A percentile compares a stretch with the other conserved stretches of the same genome.
These are phyloP conservation scores for Fraxinus platypoda DNA, from an alignment of 305 asterid genomes.

Conservation along the genomic window DNA sequence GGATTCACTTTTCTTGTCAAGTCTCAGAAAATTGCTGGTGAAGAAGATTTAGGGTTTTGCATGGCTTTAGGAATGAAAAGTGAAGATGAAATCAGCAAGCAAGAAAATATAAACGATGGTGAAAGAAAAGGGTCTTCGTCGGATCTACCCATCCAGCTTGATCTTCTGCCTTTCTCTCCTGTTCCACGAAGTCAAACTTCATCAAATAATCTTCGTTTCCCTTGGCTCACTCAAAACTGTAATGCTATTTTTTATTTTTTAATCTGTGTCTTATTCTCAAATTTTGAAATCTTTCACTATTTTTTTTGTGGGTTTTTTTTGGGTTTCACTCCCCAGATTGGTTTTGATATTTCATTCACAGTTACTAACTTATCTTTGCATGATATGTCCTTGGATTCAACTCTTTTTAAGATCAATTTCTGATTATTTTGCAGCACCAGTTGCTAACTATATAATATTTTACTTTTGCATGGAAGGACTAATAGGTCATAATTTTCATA, in stretches of 20 bases:
- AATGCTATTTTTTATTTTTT: background rate
- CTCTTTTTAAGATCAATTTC: background rate
- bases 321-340: background rate
- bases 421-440: background rate
- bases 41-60: slow-evolving; percentile 21
- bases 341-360: background rate
- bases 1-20: background rate
- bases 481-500: background rate
- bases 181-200: slow-evolving; percentile 37
- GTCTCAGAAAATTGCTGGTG: slow-evolving; percentile 40
- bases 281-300: background rate
- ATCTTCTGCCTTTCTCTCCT: slow-evolving; percentile 67
- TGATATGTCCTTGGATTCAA: background rate
- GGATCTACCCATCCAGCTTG: slow-evolving; percentile 78
- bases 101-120: background rate
- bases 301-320: too few species aligned
- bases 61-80: background rate
- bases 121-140: slow-evolving; percentile 28
- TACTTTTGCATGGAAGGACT: background rate
- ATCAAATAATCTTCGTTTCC: slow-evolving; percentile 38
- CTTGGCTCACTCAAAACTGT: slow-evolving; percentile 70
- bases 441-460: background rate
- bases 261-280: background rate
- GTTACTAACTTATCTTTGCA: background rate
- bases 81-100: slow-evolving; percentile 12